Base-by-base conservation (phyloP, 2,329 filamentous ascomycete genomes). In the Davidsoniella neocaledoniae region DNA sequence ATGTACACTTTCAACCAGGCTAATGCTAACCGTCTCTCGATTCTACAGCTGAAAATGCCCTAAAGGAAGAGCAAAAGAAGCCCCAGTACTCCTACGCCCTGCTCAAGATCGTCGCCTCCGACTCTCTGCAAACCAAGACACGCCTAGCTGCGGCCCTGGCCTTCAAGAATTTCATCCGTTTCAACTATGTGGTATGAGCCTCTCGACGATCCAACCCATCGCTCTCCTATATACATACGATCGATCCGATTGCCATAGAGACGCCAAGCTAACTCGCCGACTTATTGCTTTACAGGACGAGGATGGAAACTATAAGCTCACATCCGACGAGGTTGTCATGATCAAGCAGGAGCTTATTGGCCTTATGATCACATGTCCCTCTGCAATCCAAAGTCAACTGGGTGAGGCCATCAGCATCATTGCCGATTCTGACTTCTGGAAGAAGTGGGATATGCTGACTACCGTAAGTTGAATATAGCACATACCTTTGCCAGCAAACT, bases 101-200 rank as follows among this genome's bases (percentile, higher is more conserved):
- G 49, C 82, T 98, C 48, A 87, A 90, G 59, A 93, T 96, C 61
- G 86, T 94, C 59, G 86, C 84, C 55, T 79, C 82, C 57, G 76
- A 80, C 51, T 69, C 74, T 40, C 76, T 83, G 55, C 80, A 86
- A 39, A 67, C 73, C 56, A 90, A 85, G 59, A 91, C 85, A 54
- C 81, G 91, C 55, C 79, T 98, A 40, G 79, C 90, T 5, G 86
- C 84, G 59, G 86, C 91, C 25, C 74, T 98, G 53, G 91, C 85
- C 69, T 98, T 98, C 76, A 98, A 98, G 69, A 98, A 98, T 70
- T 94, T 94, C 65, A 87, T 98, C 61, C 83, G 84, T 65, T 79
- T 83, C 62, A 91, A 87, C 71, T 98, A 93, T 78, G 85, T 86
- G 58, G 79, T 82, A 66, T 57, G 77, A 17, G 36, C 25, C 7